Base-by-base conservation (phyloP, 768 basidiomycete genomes). In the Tulasnella sp. region DNA sequence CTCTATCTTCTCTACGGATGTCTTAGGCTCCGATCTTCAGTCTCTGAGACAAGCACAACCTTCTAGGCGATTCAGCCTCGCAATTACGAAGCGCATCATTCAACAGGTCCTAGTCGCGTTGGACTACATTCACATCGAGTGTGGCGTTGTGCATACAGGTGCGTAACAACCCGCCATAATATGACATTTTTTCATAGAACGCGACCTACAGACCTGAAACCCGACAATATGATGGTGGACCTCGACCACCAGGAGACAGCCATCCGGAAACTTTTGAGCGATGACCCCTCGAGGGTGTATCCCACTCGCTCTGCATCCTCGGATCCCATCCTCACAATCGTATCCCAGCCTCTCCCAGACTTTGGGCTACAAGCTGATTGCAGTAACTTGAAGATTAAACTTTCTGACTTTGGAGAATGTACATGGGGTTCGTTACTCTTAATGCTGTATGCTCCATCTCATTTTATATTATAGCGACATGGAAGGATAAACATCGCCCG, bases 301-400 rank as follows among this genome's bases (percentile, higher is more conserved):
- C 56, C 56, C 11, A 3, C 42, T 27, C 56, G 56, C 24, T 15
- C 64, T 21, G 8, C 27, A 43, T 30, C 11, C 10, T 10, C 26
- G 32, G 61, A 68, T 15, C 69, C 68, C 45, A 65, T 69, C n/a
- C 58, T 65, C 43, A 69, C 65, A 15, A 62, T 66, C 27, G 62
- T 43, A 49, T 68, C 65, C 15, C 69, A 70, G 41, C 70, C 67
- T 13, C 63, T 70, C n/a, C 67, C 66, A 4, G 56, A 64, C 24
- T 63, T 54, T 19, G 53, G 15, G 34, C 60, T 69, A 26, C 23
- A 43, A 10, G 24, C 32, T 0, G 60, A 61, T 49, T 19, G 53
- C 21, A 53, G 61, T 34, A 63, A 69, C 50, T 21, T 70, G 24
- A 21, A 43, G 13, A 51, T 70, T n/a, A 58, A 59, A 17, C 42